Evolutionary conservation across 2,329 filamentous ascomycete genomes (phyloP).

Genomic region (Trichoderma sp.): DNA sequence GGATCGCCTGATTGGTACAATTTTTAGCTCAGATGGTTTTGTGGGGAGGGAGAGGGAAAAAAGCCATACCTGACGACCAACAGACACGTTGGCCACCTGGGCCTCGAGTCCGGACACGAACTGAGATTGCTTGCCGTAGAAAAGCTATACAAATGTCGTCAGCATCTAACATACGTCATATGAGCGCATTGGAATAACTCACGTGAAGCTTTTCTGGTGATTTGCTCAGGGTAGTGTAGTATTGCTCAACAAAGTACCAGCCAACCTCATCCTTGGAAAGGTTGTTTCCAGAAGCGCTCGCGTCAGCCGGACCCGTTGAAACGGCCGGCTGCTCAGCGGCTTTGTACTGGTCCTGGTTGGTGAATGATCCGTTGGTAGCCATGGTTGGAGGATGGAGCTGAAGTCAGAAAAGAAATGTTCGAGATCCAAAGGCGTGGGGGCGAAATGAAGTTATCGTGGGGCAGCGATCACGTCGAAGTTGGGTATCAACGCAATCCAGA

Average conservation of each 20-base stretch:
- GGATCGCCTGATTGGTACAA: slow-evolving; percentile 69
- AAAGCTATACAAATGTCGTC: slow-evolving; percentile 59
- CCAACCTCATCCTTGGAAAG: slow-evolving; percentile 89
- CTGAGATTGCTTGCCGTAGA: slow-evolving; percentile 95
- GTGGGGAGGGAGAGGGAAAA: slow-evolving; percentile 1
- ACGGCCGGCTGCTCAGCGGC: slow-evolving; percentile 45
- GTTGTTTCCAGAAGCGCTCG: slow-evolving; percentile 46
- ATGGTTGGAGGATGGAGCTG: slow-evolving; percentile 43
- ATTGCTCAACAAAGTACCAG: slow-evolving; percentile 99
- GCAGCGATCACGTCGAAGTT: slow-evolving; percentile 29
- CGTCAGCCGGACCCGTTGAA: slow-evolving; percentile 42
- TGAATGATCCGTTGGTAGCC: slow-evolving; percentile 62
- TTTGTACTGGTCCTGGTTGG: slow-evolving; percentile 51
- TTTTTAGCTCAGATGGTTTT: slow-evolving; percentile 28
- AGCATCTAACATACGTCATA: neutral
- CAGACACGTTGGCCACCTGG: slow-evolving; percentile 81
- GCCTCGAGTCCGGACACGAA: slow-evolving; percentile 92
- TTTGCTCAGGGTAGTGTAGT: slow-evolving; percentile 97
- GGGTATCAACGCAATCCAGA: slow-evolving; percentile 29
- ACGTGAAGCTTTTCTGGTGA: slow-evolving; percentile 89
- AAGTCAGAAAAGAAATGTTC: slow-evolving; percentile 13
- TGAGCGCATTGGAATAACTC: slow-evolving; percentile 40
- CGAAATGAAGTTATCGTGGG: slow-evolving; percentile 25
- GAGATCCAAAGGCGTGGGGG: slow-evolving; percentile 20
- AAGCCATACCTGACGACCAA: slow-evolving; percentile 74